A percentile compares a stretch with the other conserved stretches of the same genome.
These are phyloP conservation scores for Dryas integrifolia DNA, from an alignment of 331 rosid species.

Conservation along the genomic window DNA sequence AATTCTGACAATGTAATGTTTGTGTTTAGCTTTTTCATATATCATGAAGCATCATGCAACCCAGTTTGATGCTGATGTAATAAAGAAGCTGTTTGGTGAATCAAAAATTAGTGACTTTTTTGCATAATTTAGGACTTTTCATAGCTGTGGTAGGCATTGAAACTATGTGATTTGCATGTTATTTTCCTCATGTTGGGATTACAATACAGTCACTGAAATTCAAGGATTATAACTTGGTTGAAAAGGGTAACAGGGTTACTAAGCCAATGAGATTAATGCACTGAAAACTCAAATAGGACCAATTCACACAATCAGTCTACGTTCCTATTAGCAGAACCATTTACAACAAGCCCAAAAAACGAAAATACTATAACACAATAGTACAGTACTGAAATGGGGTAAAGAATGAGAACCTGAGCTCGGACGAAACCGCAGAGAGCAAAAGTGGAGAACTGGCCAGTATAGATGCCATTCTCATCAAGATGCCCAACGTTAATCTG, in stretches of 20 bases:
- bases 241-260: not conserved
- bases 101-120: not conserved
- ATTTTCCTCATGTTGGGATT: not conserved
- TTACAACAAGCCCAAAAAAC: not conserved
- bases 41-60: no score
- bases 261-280: not conserved
- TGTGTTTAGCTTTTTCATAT: not conserved
- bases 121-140: not conserved
- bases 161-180: not conserved
- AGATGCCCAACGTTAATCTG: constrained; percentile 79
- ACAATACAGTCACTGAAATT: not conserved
- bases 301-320: not conserved
- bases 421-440: constrained; percentile 81
- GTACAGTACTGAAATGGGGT: not conserved
- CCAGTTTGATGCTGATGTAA: not conserved
- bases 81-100: not conserved
- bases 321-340: not conserved
- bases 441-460: constrained; percentile 65
- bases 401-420: constrained; percentile 49
- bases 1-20: not conserved
- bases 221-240: not conserved
- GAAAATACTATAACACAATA: not conserved
- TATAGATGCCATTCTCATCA: constrained; percentile 72
- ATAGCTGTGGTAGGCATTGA: not conserved
- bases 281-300: not conserved